Base-by-base conservation (phyloP, 495 filamentous ascomycete genomes). In the Clohesyomyces aquaticus region DNA sequence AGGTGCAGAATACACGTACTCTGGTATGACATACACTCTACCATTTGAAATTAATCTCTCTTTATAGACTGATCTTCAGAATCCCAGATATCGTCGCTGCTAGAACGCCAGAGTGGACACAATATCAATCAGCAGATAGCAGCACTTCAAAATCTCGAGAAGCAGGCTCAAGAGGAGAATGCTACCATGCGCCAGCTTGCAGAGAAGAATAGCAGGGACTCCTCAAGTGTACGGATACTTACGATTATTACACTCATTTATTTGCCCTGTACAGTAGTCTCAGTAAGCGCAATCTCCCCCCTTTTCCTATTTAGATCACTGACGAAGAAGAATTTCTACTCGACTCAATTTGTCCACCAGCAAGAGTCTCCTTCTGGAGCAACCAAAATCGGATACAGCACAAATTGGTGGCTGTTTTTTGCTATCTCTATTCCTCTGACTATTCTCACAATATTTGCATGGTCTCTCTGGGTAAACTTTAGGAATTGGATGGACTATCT, bases 161-260 rank as follows among this genome's bases (percentile, higher is more conserved):
- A 32, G 26, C 57, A 61, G 35, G 57, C 46, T 1, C 57, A 61
- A 43, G 57, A 52, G 4, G 57, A 61, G 32, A 61, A 52, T 19
- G n/a, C 46, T 4, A 61, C 25, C 1, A 61, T 61, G 57, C 21
- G 57, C 9, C 35, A 61, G 57, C 28, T 61, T 41, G 57, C 57
- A 3, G 57, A 63, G 41, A 63, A 63, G 60, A 55, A 56, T 19
- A 63, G 43, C 41, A 35, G 60, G 0, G 60, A 63, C 38, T 63
- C 60, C 3, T 63, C 60, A 1, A 56, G 51, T 26, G 50, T 63
- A 28, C 55, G 53, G 21, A 26, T 56, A 8, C 35, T 63, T n/a
- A 63, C 60, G 0, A 55, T 63, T 18, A 63, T 63, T 22, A 63
- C 60, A 11, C 48, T 63, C 51, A 63, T 63, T 11, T 63, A 63